Percentiles rank a stretch among this genome's conserved stretches.
Evolutionary conservation across 345 rosid species (phyloP).

Genomic region (Corymbia maculata): DNA sequence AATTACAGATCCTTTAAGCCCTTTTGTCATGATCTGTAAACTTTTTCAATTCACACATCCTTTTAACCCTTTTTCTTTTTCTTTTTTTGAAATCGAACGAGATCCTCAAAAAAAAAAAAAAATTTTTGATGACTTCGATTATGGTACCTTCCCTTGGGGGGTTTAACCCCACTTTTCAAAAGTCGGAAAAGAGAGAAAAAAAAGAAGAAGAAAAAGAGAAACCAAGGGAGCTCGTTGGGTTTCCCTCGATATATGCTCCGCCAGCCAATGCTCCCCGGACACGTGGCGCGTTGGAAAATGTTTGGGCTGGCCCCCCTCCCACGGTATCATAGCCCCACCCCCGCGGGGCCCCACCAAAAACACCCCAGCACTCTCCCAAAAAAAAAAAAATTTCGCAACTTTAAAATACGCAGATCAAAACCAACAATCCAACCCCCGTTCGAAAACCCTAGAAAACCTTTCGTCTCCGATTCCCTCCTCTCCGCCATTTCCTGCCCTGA

Average conservation of each 20-base stretch:
- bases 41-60: not conserved
- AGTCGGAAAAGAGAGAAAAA: not conserved
- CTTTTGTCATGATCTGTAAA: not conserved
- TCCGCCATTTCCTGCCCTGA: not conserved
- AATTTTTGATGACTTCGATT: not conserved
- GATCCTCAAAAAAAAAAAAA: not conserved
- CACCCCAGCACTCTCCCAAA: not conserved
- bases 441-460: not conserved
- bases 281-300: not conserved
- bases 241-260: not conserved
- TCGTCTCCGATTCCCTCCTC: not conserved
- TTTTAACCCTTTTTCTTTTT: not conserved
- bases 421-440: not conserved
- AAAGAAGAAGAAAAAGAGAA: not conserved
- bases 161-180: not conserved
- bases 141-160: not conserved
- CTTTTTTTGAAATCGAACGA: not conserved
- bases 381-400: not conserved
- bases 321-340: not conserved
- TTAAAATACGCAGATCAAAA: not conserved
- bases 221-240: not conserved
- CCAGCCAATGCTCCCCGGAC: not conserved
- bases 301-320: not conserved
- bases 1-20: too few relatives aligned
- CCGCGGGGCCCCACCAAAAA: too few relatives aligned